Percentiles rank a stretch among this genome's conserved stretches.
Conservation (phyloP, 2,329 filamentous ascomycete species). For the Fusarium bulbicola region DNA sequence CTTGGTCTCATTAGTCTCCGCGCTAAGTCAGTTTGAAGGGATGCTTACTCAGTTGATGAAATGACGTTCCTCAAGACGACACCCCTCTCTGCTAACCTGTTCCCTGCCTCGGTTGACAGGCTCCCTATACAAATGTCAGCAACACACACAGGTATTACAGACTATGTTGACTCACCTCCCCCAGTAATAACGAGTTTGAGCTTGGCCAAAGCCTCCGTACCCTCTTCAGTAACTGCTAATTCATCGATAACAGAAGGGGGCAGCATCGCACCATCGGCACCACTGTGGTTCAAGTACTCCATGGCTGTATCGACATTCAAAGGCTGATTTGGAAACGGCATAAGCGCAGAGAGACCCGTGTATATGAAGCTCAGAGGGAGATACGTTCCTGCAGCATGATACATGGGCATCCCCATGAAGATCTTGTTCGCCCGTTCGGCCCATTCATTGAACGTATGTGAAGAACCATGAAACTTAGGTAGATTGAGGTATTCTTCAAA, state of each 20-base stretch:
- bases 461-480: neutral
- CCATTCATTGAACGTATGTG: neutral
- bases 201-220: neutral
- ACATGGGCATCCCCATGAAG: neutral
- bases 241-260: conserved; percentile 1
- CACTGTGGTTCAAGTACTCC: neutral
- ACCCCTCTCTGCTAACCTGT: neutral
- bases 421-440: neutral
- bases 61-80: neutral
- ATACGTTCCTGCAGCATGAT: neutral
- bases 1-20: neutral
- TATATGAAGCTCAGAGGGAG: neutral
- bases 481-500: fast-evolving
- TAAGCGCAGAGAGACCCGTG: fast-evolving
- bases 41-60: conserved; percentile 1
- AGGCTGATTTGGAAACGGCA: neutral
- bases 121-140: neutral
- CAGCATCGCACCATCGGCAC: neutral
- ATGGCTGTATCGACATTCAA: neutral
- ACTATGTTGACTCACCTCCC: fast-evolving
- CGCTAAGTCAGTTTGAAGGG: fast-evolving
- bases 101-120: neutral
- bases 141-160: fast-evolving
- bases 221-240: neutral
- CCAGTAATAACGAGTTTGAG: neutral